Evolutionary conservation across 2,329 filamentous ascomycete genomes (phyloP), one percentile per base, ranked within the genome.

Genomic region (Alternaria solani): DNA sequence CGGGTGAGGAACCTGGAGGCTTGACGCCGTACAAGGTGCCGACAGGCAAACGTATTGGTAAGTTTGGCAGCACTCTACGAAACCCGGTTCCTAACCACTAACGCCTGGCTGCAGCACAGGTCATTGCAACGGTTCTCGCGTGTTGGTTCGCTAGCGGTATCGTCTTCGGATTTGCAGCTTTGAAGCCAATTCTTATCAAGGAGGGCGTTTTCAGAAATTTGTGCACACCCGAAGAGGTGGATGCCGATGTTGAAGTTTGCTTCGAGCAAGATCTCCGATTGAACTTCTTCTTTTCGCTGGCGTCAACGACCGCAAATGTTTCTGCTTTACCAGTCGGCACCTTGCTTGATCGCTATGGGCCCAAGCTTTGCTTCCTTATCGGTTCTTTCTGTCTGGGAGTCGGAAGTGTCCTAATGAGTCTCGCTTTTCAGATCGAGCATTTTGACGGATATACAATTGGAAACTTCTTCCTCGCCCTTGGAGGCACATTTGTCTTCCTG

Each of bases 401-500:
- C 18, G 77, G 77, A 32, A 77, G 73, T 62, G 63, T 78, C 38
- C 67, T 77, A 36, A 76, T 79, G 74, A 78, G 73, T 55, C 71
- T 79, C 46, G 77, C 75, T 30, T 76, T 75, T 52, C 71, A 72
- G 60, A 71, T 78, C 49, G 68, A 65, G 16, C 63, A 72, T 36
- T 78, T 78, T 58, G 77, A 79, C 58, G 76, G 75, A 16, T 89
- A 90, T 70, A 85, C 92, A 20, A 81, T 87, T 5, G 91, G 91
- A 16, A 94, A 94, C 76, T 82, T 94, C 23, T 87, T 92, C 56
- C 84, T 95, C 7, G 90, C 91, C 0, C 83, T 94, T 1, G 92
- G 91, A 20, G 92, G 92, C 0, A 91, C 91, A 2, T 94, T 93
- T 70, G 87, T 92, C 52, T 95, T 93, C 78, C 92, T 95, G 58